Evolutionary conservation across 768 basidiomycete genomes (phyloP).

Genomic region (Boletus rufocinnamomeus): DNA sequence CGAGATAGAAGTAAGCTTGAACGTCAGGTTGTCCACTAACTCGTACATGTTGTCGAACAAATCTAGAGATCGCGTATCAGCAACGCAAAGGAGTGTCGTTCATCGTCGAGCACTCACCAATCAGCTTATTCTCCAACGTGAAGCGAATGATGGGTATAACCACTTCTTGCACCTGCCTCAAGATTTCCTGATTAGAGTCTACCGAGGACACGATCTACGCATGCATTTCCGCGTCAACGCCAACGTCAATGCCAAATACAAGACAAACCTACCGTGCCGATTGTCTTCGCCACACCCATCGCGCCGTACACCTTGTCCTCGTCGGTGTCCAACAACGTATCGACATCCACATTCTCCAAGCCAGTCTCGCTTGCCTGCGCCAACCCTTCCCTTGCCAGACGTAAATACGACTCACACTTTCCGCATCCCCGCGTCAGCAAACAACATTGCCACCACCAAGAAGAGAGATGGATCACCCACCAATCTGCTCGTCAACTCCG

Average conservation of each 20-base stretch:
- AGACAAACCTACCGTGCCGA: conserved; percentile 59
- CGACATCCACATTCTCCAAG: conserved; percentile 53
- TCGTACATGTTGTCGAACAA: conserved; percentile 88
- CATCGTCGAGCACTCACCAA: conserved; percentile 51
- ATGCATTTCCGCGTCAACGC: background rate
- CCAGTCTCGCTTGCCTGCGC: conserved; percentile 51
- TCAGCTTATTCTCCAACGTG: conserved; percentile 74
- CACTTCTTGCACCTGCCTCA: conserved; percentile 79
- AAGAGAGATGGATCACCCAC: conserved; percentile 42
- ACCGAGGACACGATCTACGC: conserved; percentile 74
- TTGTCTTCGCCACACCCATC: conserved; percentile 87
- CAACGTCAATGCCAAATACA: background rate
- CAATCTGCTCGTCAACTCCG: conserved; percentile 74
- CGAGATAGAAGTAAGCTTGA: conserved; percentile 73
- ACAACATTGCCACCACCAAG: background rate
- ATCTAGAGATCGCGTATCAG: conserved; percentile 44
- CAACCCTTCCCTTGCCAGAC: conserved; percentile 71
- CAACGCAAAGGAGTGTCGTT: background rate
- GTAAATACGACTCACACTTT: conserved; percentile 82
- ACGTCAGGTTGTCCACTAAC: conserved; percentile 81
- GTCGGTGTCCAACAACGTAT: conserved; percentile 57
- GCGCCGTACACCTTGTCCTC: conserved; percentile 88
- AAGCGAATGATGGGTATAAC: conserved; percentile 75
- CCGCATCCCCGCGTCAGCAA: background rate
- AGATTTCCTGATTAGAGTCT: conserved; percentile 70